Conservation (phyloP, 2,329 filamentous ascomycete species). For the Alternaria incomplexa region DNA sequence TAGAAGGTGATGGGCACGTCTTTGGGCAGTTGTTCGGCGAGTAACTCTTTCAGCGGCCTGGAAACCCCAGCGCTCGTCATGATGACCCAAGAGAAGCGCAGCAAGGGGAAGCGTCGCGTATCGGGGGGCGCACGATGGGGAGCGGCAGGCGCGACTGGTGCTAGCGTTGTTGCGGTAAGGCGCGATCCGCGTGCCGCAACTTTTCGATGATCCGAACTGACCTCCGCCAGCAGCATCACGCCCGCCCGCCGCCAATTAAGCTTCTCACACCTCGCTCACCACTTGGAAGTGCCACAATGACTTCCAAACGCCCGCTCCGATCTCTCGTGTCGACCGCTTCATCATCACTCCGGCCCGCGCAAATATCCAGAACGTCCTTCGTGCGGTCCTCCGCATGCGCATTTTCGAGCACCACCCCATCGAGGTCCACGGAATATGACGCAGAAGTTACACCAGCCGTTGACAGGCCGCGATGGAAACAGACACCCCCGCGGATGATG, state of each 20-base stretch:
- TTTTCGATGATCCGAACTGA: conserved; percentile 39
- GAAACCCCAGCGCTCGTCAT: conserved; percentile 35
- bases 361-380: conserved; percentile 29
- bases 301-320: conserved; percentile 54
- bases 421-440: conserved; percentile 36
- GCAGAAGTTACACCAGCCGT: conserved; percentile 28
- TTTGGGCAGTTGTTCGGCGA: conserved; percentile 60
- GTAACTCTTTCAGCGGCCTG: conserved; percentile 48
- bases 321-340: conserved; percentile 35
- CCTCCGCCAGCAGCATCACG: conserved; percentile 11
- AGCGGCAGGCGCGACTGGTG: conserved; percentile 16
- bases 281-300: conserved; percentile 48
- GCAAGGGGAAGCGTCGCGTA: conserved; percentile 13
- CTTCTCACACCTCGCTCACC: conserved; percentile 21
- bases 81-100: conserved; percentile 11
- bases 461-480: conserved; percentile 56
- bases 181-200: conserved; percentile 29
- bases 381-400: conserved; percentile 46
- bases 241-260: conserved; percentile 13
- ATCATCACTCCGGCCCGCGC: conserved; percentile 34
- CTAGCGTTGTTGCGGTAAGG: conserved; percentile 25
- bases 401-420: conserved; percentile 37
- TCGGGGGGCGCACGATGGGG: conserved; percentile 18
- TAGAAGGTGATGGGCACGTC: conserved; percentile 71
- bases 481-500: conserved; percentile 56